Evolutionary conservation across 169 alveolate species (phyloP), one percentile per base, ranked within the genome.

Genomic region (Blepharisma undulans): DNA sequence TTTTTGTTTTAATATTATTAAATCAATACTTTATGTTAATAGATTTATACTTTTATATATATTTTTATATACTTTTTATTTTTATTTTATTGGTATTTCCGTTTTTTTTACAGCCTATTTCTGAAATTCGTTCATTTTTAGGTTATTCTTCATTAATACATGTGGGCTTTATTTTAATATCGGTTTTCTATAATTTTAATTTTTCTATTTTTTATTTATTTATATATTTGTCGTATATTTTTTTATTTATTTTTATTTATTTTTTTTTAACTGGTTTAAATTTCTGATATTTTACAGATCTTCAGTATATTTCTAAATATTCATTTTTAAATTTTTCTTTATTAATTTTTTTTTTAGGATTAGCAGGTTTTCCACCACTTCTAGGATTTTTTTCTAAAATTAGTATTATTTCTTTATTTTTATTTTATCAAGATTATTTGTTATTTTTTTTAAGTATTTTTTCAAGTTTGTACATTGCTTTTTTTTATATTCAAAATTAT

Each of bases 341-440:
- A 21, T 27, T 22, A 12, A 30, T 12, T 27, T 30, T 81, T 14
- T 27, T 81, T 14, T 32, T 81, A 27, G 76, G 88, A 12, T 16
- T 33, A 25, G 88, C 88, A n/a, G 88, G 88, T 81, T 14, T 32
- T 12, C 88, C 88, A 18, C 88, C 88, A 30, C 32, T 81, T 81
- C 32, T 25, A 32, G 88, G 88, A 16, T 81, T 81, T 81, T 81
- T 81, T 81, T 27, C 77, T 12, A 81, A 81, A 81, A 18, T 81
- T 30, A 27, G n/a, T 14, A 25, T 81, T 81, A 81, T 81, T 25
- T 14, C 77, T 14, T 27, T 16, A 30, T 25, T 30, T 19, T 81
- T 81, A 18, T 18, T 14, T 30, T 14, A 22, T 22, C 14, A 81
- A 12, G 22, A 81, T 33, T 81, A 30, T 81, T 32, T 81, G 14